phyloP scores from a whole-genome alignment of 495 filamentous ascomycete genomes.

The Trichoderma virens region DNA sequence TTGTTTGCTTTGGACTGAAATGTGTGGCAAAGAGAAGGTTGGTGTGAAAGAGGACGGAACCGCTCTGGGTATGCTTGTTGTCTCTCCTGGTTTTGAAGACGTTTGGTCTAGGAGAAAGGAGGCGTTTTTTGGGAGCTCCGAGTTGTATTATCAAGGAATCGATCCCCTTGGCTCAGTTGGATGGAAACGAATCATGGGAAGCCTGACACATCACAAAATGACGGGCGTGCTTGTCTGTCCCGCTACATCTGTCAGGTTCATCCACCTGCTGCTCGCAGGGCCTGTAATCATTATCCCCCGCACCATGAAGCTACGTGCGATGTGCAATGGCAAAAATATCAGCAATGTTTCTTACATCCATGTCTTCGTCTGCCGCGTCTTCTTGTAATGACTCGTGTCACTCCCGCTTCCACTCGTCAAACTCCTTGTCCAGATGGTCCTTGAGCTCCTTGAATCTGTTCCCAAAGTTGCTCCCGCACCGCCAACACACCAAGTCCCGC shows the following conservation, averaged over 20 bases:
- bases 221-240: not conserved
- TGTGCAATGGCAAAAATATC: not conserved
- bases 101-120: not conserved
- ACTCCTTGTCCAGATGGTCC: slow-evolving; percentile 72
- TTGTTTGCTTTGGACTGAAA: not conserved
- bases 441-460: slow-evolving; percentile 67
- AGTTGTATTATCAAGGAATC: not conserved
- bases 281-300: not conserved
- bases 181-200: not conserved
- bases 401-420: slow-evolving; percentile 69
- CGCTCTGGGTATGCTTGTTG: no score
- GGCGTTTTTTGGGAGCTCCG: not conserved
- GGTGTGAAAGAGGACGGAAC: not conserved
- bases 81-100: not conserved
- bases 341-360: not conserved
- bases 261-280: not conserved
- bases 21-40: not conserved
- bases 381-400: slow-evolving; percentile 25
- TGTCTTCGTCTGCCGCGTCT: not conserved
- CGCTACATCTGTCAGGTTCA: not conserved
- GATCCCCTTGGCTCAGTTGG: not conserved
- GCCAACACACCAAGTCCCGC: slow-evolving; percentile 70
- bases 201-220: not conserved
- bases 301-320: not conserved
- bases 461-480: slow-evolving; percentile 68